These are phyloP conservation scores for Micractinium conductrix DNA, from an alignment of 139 green algal species.

Conservation along the genomic window DNA sequence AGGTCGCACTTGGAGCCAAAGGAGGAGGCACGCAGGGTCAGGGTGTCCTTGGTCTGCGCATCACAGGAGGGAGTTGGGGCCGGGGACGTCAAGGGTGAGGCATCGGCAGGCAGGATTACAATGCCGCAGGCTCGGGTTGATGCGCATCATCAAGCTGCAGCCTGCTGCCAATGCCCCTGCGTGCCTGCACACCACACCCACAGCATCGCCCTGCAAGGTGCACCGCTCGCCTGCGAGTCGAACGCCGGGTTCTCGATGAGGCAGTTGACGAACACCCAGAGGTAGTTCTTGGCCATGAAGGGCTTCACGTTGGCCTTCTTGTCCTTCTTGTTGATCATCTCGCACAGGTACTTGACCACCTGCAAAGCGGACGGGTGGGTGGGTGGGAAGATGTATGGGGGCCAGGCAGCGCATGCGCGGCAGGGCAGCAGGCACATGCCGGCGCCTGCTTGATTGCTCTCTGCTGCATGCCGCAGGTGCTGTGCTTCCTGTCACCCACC, in stretches of 20 bases:
- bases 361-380: not conserved
- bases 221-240: slow-evolving; percentile 92
- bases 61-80: not conserved
- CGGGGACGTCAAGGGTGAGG: not conserved
- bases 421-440: too few species aligned
- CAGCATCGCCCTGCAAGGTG: not conserved
- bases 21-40: slow-evolving; percentile 84
- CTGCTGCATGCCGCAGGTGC: too few species aligned
- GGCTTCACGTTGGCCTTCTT: slow-evolving; percentile 87
- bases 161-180: too few species aligned
- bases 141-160: too few species aligned
- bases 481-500: too few species aligned
- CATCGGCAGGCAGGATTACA: not conserved
- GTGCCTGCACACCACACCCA: not conserved
- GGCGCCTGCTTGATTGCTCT: too few species aligned
- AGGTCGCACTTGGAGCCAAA: slow-evolving; percentile 98
- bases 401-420: not conserved
- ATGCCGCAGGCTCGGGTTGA: too few species aligned
- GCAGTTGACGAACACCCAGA: slow-evolving; percentile 98
- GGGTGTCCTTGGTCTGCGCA: slow-evolving; percentile 95
- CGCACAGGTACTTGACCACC: slow-evolving; percentile 67
- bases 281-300: slow-evolving; percentile 98
- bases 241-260: slow-evolving; percentile 98
- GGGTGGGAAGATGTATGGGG: not conserved
- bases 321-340: slow-evolving; percentile 96